These are phyloP conservation scores for Beta corolliflora DNA, from an alignment of 179 eudicot genomes.

Conservation along the genomic window DNA sequence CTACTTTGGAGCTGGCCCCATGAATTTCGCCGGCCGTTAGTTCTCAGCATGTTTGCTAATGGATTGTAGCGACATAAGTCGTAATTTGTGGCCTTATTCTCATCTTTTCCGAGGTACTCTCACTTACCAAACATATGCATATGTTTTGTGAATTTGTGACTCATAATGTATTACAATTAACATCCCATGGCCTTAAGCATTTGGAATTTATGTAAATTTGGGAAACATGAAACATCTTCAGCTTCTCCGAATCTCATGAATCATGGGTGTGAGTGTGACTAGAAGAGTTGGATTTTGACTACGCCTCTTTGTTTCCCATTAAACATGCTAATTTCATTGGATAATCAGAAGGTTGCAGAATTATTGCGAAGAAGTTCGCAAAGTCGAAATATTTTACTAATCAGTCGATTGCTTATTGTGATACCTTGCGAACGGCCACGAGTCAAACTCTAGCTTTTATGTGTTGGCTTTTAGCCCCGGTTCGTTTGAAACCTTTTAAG, in stretches of 20 bases:
- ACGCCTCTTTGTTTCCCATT: conserved; percentile 1
- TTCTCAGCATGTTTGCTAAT: conserved; percentile 17
- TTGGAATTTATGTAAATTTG: conserved; percentile 20
- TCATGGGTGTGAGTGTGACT: background rate
- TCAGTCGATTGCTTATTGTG: too few species aligned
- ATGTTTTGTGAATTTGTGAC: background rate
- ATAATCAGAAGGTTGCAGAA: too few species aligned
- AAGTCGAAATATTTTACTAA: too few species aligned
- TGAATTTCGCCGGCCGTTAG: conserved; percentile 19
- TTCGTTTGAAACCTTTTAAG: too few species aligned
- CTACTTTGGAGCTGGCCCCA: conserved; percentile 26
- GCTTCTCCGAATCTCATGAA: conserved; percentile 13
- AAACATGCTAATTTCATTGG: background rate
- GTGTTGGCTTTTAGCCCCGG: too few species aligned
- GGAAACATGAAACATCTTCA: conserved; percentile 13
- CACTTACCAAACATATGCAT: conserved; percentile 11
- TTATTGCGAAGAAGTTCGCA: too few species aligned
- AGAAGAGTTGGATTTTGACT: background rate
- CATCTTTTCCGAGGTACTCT: conserved; percentile 17
- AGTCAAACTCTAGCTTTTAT: too few species aligned
- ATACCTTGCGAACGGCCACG: too few species aligned
- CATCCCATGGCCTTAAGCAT: conserved; percentile 15
- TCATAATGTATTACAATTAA: background rate
- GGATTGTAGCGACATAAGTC: background rate
- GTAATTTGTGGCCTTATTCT: conserved; percentile 9